A percentile compares a stretch with the other conserved stretches of the same genome.
Conservation (phyloP, 2,329 filamentous ascomycete genomes). For the Hortaea werneckii region DNA sequence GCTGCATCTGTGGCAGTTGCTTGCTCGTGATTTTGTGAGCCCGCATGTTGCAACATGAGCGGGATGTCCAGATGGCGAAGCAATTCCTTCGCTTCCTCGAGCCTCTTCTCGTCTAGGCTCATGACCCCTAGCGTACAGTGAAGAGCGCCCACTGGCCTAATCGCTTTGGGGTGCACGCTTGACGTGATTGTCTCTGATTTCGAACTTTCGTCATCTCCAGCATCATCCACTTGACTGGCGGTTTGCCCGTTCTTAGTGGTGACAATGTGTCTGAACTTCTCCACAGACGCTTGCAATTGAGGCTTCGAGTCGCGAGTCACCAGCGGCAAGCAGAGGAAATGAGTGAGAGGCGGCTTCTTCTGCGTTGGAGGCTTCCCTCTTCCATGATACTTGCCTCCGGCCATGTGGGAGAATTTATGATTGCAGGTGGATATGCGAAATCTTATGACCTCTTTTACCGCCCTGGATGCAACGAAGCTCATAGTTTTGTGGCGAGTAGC, state of each 20-base stretch:
- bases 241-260: slow-evolving; percentile 1
- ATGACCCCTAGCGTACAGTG: slow-evolving; percentile 85
- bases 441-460: too few species aligned
- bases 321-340: slow-evolving; percentile 69
- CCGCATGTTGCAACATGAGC: slow-evolving; percentile 10
- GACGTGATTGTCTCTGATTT: not conserved
- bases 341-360: slow-evolving; percentile 48
- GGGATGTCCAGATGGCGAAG: slow-evolving; percentile 18
- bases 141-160: slow-evolving; percentile 68
- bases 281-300: slow-evolving; percentile 55
- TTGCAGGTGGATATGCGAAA: too few species aligned
- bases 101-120: slow-evolving; percentile 49
- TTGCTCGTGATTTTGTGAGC: not conserved
- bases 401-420: too few species aligned
- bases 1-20: not conserved
- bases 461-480: too few species aligned
- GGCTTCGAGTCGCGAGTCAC: slow-evolving; percentile 49
- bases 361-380: not conserved
- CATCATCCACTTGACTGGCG: not conserved
- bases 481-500: too few species aligned
- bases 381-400: too few species aligned
- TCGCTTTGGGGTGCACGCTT: slow-evolving; percentile 39
- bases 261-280: slow-evolving; percentile 52
- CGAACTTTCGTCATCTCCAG: not conserved
- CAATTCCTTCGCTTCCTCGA: slow-evolving; percentile 38